These are phyloP conservation scores for Aspergillus udagawae DNA, from an alignment of 2,329 filamentous ascomycete genomes.

Conservation along the genomic window DNA sequence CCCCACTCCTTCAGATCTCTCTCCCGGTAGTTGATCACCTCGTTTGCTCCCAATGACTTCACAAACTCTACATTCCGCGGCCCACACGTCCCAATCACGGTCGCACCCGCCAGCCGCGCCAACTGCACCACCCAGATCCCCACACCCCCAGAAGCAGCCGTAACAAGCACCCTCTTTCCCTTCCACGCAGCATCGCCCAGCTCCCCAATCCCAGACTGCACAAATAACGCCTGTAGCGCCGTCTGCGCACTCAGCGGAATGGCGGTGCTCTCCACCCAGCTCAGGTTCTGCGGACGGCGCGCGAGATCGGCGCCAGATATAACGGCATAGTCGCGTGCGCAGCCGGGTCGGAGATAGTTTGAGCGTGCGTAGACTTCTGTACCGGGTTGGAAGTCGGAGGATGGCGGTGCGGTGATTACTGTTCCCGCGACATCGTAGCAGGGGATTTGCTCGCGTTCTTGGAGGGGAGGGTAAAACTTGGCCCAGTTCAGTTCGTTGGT, in stretches of 20 bases:
- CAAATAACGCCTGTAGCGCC: slow-evolving; percentile 45
- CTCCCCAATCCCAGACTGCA: slow-evolving; percentile 25
- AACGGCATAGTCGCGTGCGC: slow-evolving; percentile 36
- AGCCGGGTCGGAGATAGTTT: slow-evolving; percentile 33
- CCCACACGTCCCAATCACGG: slow-evolving; percentile 41
- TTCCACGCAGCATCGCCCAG: slow-evolving; percentile 12
- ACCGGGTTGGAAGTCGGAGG: slow-evolving; percentile 37
- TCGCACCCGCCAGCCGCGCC: slow-evolving; percentile 21
- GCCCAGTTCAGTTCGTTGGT: slow-evolving; percentile 45
- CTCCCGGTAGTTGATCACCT: slow-evolving; percentile 39
- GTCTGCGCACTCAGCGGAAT: slow-evolving; percentile 41
- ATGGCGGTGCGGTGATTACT: slow-evolving; percentile 31
- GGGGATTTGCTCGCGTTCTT: slow-evolving; percentile 30
- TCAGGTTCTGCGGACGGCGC: slow-evolving; percentile 30
- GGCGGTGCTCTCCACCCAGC: slow-evolving; percentile 35
- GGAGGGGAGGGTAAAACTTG: slow-evolving; percentile 22
- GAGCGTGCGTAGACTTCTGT: slow-evolving; percentile 39
- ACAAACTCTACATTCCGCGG: slow-evolving; percentile 38
- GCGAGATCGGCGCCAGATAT: slow-evolving; percentile 35
- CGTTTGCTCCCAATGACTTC: slow-evolving; percentile 36
- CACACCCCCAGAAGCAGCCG: slow-evolving; percentile 43
- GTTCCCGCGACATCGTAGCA: slow-evolving; percentile 43
- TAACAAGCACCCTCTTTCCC: slow-evolving; percentile 42
- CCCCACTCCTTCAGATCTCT: slow-evolving; percentile 28
- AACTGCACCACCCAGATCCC: slow-evolving; percentile 44